Evolutionary conservation across 2,329 filamentous ascomycete genomes (phyloP), one percentile per base, ranked within the genome.

Genomic region (Trichoderma cornu-damae): DNA sequence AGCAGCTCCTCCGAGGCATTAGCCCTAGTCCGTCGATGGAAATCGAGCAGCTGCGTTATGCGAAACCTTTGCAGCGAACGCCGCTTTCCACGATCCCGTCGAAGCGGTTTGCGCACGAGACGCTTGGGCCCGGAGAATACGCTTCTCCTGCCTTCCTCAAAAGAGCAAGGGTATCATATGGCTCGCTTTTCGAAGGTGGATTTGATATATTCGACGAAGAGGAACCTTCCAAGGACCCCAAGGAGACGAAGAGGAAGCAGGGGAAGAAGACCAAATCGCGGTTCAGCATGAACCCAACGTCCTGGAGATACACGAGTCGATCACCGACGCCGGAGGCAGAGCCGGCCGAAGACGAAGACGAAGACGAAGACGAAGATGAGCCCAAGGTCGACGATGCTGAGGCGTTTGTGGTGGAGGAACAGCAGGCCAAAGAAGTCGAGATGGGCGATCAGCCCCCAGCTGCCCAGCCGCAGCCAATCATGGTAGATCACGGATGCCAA

Each of bases 71-170:
- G n/a, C 18, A 50, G 16, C 53, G 16, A 44, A 55, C 55, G 6
- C 43, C 59, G 12, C 12, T 44, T 5, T 51, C 62, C 4, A 24
- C 50, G 9, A 48, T 68, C 1, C 66, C 70, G 4, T 62, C 63
- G 16, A 76, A 75, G 47, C 70, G 72, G 58, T 59, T 63, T 5
- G 69, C 68, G 18, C 66, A 74, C 5, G 60, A 70, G 18, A 66
- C 66, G 2, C 63, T 74, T 44, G 75, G 75, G 7, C 65, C 74
- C 43, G 73, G 77, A 16, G 81, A 87, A 63, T 94, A 85, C 74
- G 77, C 82, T 4, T 95, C 90, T 2, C 91, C 91, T 0, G 89
- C 89, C 0, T 96, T 95, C 63, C 73, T 90, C 18, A 92, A 88
- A 69, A 80, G 87, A 53, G 80, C 83, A 12, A 79, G 87, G 56